Conservation (phyloP, 768 basidiomycete genomes). For the Boletus vinaceobasis region DNA sequence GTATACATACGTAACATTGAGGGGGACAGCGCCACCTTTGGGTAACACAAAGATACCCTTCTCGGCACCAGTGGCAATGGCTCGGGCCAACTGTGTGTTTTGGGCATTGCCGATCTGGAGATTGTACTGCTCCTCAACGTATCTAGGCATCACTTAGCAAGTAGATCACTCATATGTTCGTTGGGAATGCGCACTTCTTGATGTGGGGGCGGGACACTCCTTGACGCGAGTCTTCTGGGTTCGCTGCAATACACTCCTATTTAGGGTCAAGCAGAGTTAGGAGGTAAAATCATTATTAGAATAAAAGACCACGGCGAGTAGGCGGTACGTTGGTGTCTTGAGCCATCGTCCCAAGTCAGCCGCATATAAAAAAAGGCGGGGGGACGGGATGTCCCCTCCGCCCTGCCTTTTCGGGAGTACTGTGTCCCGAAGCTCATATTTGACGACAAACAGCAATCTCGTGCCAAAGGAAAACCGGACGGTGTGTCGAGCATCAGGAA, state of each 20-base stretch:
- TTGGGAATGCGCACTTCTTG: slow-evolving; percentile 69
- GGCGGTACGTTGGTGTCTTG: not conserved
- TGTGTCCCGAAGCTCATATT: slow-evolving; percentile 6
- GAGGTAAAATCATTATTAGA: slow-evolving; percentile 9
- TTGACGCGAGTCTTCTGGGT: slow-evolving; percentile 71
- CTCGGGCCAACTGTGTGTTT: slow-evolving; percentile 71
- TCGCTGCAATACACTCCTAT: slow-evolving; percentile 78
- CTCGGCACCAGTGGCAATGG: slow-evolving; percentile 78
- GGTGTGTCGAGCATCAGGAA: slow-evolving; percentile 11
- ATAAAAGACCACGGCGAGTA: slow-evolving; percentile 9
- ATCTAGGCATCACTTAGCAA: slow-evolving; percentile 46
- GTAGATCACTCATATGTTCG: slow-evolving; percentile 8
- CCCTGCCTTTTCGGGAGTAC: slow-evolving; percentile 38
- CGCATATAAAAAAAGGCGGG: slow-evolving; percentile 7
- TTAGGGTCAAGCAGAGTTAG: slow-evolving; percentile 22
- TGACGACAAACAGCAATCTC: slow-evolving; percentile 1
- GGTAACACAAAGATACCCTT: slow-evolving; percentile 83
- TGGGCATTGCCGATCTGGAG: slow-evolving; percentile 78
- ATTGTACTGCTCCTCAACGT: slow-evolving; percentile 78
- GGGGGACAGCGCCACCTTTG: slow-evolving; percentile 56
- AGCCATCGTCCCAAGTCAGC: slow-evolving; percentile 11
- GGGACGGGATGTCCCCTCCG: slow-evolving; percentile 31
- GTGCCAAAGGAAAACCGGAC: slow-evolving; percentile 9
- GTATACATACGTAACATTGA: not conserved
- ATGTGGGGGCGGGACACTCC: slow-evolving; percentile 90